Evolutionary conservation across 2,329 filamentous ascomycete species (phyloP).

Genomic region (Monosporascus sp.): DNA sequence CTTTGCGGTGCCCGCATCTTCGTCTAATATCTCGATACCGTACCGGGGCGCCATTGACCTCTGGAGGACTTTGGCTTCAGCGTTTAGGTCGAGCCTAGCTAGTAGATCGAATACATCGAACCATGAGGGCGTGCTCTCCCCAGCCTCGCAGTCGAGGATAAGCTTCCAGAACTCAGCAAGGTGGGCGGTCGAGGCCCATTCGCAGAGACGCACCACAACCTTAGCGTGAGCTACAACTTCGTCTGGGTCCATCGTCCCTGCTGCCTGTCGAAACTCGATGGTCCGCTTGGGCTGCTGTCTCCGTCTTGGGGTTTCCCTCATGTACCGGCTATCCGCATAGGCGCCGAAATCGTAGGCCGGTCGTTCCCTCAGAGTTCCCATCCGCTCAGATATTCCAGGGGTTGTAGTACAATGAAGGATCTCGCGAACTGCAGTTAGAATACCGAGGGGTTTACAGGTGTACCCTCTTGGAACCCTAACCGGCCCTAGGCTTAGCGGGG

Average conservation of each 20-base stretch:
- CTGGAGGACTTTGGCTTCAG: conserved; percentile 11
- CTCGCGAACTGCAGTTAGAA: not conserved
- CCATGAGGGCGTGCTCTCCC: conserved; percentile 6
- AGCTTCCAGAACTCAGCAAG: conserved; percentile 9
- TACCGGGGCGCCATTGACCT: not conserved
- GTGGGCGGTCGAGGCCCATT: conserved; percentile 2
- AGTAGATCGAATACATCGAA: conserved; percentile 21
- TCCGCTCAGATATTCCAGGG: not conserved
- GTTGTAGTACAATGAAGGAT: not conserved
- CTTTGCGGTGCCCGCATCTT: not conserved
- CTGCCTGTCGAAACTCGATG: conserved; percentile 19
- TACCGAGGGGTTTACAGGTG: not conserved
- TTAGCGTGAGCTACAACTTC: conserved; percentile 11
- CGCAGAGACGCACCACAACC: conserved; percentile 4
- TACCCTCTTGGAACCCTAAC: too few relatives aligned
- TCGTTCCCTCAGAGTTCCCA: not conserved
- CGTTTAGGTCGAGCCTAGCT: conserved; percentile 6
- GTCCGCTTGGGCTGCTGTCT: conserved; percentile 10
- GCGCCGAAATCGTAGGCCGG: conserved; percentile 9
- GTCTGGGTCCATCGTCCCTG: conserved; percentile 13
- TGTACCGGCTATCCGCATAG: not conserved
- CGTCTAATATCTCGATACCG: not conserved
- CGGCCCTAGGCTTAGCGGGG: not conserved
- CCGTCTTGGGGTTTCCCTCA: not conserved
- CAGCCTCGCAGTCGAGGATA: conserved; percentile 5